Evolutionary conservation across 176 grass and related monocot genomes (phyloP).

Genomic region (Tillandsia leiboldiana): DNA sequence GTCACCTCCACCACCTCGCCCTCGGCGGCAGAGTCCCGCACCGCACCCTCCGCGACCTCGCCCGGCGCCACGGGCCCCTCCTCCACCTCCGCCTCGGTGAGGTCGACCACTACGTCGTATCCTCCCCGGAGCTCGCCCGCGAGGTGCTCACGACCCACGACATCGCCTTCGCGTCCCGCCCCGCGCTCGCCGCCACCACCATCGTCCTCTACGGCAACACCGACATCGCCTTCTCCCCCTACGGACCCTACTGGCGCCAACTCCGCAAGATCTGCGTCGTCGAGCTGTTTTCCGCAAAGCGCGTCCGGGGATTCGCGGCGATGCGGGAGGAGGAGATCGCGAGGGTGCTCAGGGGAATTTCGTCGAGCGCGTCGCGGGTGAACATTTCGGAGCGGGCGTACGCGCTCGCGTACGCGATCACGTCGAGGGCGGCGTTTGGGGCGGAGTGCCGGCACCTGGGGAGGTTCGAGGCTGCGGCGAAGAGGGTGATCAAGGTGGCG

Average conservation of each 20-base stretch:
- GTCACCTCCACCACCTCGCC: conserved; percentile 5
- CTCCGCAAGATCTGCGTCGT: conserved; percentile 38
- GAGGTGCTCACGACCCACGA: conserved; percentile 59
- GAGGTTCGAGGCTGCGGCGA: conserved; percentile 23
- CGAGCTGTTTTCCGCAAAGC: conserved; percentile 41
- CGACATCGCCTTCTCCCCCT: conserved; percentile 54
- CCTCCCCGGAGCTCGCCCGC: conserved; percentile 36
- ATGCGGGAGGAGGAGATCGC: conserved; percentile 51
- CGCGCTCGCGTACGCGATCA: neutral
- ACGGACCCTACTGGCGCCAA: conserved; percentile 61
- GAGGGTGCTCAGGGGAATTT: conserved; percentile 9
- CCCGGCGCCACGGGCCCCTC: conserved; percentile 28
- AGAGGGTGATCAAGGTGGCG: neutral
- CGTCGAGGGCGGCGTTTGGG: conserved; percentile 3
- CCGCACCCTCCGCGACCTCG: conserved; percentile 30
- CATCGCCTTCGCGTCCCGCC: conserved; percentile 32
- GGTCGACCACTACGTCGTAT: conserved; percentile 32
- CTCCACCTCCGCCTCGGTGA: conserved; percentile 57
- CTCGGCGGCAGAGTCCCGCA: conserved; percentile 18
- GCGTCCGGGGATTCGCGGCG: conserved; percentile 32
- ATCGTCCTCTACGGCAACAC: conserved; percentile 19
- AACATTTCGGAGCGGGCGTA: fast-evolving
- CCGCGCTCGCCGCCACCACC: conserved; percentile 28
- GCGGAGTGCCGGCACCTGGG: conserved; percentile 1
- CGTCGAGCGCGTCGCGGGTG: too few relatives aligned